A percentile compares a stretch with the other conserved stretches of the same genome.
Conservation (phyloP, 23 red algal species). For the Gracilaria gracilis region DNA sequence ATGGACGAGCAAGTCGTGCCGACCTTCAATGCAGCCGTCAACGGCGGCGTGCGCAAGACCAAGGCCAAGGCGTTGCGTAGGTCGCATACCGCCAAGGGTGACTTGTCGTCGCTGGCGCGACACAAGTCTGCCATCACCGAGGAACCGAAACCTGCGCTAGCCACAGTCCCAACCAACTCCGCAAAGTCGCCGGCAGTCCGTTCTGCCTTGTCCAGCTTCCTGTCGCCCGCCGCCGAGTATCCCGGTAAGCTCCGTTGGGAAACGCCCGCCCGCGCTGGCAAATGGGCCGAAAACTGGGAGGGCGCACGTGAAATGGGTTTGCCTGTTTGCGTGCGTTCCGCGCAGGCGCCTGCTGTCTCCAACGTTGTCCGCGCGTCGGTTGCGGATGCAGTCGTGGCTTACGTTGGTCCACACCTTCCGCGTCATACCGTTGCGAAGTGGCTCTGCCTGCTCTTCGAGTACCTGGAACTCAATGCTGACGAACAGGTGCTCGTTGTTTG, state of each 20-base stretch:
- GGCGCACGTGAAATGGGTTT: conserved; percentile 65
- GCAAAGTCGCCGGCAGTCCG: not conserved
- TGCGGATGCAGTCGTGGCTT: conserved; percentile 79
- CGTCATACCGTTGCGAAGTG: conserved; percentile 91
- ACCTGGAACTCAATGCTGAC: conserved; percentile 91
- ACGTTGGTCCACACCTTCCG: conserved; percentile 72
- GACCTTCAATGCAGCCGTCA: not conserved
- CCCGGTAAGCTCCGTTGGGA: conserved; percentile 75
- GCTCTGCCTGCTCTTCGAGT: conserved; percentile 90
- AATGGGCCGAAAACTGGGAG: conserved; percentile 78
- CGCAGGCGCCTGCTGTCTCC: conserved; percentile 25
- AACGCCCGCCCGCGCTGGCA: conserved; percentile 67
- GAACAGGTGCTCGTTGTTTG: conserved; percentile 86
- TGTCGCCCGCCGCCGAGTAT: conserved; percentile 50
- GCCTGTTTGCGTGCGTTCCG: conserved; percentile 41
- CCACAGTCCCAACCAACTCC: not conserved
- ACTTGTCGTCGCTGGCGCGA: conserved; percentile 11
- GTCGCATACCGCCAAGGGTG: not conserved
- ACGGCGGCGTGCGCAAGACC: not conserved
- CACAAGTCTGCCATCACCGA: not conserved
- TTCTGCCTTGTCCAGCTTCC: not conserved
- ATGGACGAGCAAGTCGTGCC: conserved; percentile 62
- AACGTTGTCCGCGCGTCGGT: conserved; percentile 49
- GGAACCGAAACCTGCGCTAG: not conserved
- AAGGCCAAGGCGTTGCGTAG: conserved; percentile 4